phyloP scores from a whole-genome alignment of 805 yeast genomes.

The Pichia thaimueangensis region DNA sequence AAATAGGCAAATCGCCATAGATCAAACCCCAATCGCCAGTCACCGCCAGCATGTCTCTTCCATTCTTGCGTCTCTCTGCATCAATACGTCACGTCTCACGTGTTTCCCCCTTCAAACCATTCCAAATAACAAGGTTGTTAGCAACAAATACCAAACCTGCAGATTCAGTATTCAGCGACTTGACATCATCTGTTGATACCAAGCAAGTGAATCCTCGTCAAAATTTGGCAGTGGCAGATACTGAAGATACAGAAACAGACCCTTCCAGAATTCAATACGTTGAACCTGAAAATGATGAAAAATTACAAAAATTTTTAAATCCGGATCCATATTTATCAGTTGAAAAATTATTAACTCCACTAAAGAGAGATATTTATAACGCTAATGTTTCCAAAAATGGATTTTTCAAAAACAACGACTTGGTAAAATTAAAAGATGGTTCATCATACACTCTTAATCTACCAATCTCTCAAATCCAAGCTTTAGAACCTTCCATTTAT shows the following conservation, averaged over 20 bases:
- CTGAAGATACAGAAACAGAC: constrained; percentile 10
- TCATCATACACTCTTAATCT: constrained; percentile 44
- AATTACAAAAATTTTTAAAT: constrained; percentile 44
- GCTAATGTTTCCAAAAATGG: constrained; percentile 56
- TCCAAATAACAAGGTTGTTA: too few species aligned
- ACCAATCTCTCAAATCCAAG: constrained; percentile 59
- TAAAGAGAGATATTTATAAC: constrained; percentile 60
- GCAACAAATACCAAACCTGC: constrained; percentile 10
- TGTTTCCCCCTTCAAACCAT: too few species aligned
- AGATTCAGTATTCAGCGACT: constrained; percentile 26
- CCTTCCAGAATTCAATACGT: constrained; percentile 15
- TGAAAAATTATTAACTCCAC: constrained; percentile 55
- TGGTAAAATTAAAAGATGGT: constrained; percentile 39
- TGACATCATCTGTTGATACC: constrained; percentile 16
- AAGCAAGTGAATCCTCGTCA: too few species aligned
- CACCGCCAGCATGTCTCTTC: too few species aligned
- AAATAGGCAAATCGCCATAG: too few species aligned
- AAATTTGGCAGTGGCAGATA: constrained; percentile 12
- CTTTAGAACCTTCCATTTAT: constrained; percentile 84
- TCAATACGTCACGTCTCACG: too few species aligned
- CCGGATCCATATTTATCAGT: constrained; percentile 50
- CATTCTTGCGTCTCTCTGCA: too few species aligned
- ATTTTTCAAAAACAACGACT: constrained; percentile 59
- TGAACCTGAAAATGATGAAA: constrained; percentile 27
- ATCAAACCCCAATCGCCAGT: too few species aligned